Evolutionary conservation across 1,284 basidiomycete genomes (phyloP).

Genomic region (Meira miltonrushii): DNA sequence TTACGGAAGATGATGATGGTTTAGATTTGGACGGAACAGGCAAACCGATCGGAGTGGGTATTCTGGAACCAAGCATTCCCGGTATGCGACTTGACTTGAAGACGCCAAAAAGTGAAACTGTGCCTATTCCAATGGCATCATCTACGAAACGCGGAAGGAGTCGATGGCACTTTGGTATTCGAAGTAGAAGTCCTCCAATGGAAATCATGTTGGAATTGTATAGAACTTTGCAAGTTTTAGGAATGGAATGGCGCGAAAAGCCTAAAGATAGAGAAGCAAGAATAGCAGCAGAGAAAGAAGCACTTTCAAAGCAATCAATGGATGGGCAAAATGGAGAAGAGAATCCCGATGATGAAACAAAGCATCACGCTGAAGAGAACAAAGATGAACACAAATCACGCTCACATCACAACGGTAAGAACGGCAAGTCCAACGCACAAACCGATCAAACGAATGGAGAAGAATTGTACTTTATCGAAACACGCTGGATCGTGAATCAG

Average conservation of each 20-base stretch:
- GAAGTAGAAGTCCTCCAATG: conserved; percentile 91
- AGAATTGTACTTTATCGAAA: conserved; percentile 87
- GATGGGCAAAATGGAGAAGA: conserved; percentile 57
- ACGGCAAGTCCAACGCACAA: conserved; percentile 54
- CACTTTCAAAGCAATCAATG: not conserved
- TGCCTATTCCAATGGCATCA: not conserved
- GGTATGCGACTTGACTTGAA: not conserved
- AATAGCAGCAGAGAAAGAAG: not conserved
- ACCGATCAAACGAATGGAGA: conserved; percentile 55
- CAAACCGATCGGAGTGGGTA: conserved; percentile 21
- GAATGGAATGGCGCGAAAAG: conserved; percentile 80
- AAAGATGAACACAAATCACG: not conserved
- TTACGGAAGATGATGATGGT: conserved; percentile 19
- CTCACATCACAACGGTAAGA: conserved; percentile 47
- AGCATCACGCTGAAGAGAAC: not conserved
- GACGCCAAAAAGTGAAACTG: not conserved
- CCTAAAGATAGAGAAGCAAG: conserved; percentile 25
- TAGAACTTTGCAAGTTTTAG: conserved; percentile 80
- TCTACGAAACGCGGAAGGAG: conserved; percentile 49
- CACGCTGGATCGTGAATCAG: conserved; percentile 67
- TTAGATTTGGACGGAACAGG: conserved; percentile 17
- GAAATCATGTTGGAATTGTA: conserved; percentile 99
- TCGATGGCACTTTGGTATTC: conserved; percentile 95
- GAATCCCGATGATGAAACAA: not conserved
- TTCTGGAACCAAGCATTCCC: conserved; percentile 39